Evolutionary conservation across 2,329 filamentous ascomycete species (phyloP).

Genomic region (Pseudogymnoascus verrucosus): DNA sequence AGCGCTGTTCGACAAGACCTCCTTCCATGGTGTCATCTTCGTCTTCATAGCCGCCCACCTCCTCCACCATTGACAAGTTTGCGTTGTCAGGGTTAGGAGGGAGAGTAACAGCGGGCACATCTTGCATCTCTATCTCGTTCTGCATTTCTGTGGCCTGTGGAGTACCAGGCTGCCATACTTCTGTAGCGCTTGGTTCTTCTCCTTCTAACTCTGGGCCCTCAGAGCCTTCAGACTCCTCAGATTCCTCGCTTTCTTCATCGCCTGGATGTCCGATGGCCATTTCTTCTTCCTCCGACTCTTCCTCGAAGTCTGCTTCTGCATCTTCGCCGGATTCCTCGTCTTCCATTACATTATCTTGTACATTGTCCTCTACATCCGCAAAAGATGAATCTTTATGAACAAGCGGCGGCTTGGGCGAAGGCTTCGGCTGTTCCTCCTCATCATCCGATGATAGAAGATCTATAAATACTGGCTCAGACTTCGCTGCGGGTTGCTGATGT

Average conservation of each 20-base stretch:
- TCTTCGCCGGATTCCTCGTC: constrained; percentile 1
- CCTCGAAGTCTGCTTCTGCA: neutral
- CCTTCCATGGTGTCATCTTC: neutral
- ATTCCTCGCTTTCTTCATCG: constrained; percentile 9
- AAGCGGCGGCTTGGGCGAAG: neutral
- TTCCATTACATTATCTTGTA: constrained; percentile 2
- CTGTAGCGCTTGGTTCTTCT: neutral
- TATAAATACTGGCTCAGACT: constrained; percentile 22
- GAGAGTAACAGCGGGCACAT: neutral
- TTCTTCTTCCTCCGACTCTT: constrained; percentile 5
- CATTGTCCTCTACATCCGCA: neutral
- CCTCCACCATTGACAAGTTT: neutral
- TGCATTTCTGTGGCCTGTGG: neutral
- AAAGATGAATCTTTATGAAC: neutral
- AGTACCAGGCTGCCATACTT: neutral
- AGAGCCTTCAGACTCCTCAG: constrained; percentile 3
- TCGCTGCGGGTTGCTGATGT: constrained; percentile 3
- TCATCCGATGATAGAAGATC: constrained; percentile 29
- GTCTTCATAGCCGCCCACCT: constrained; percentile 2
- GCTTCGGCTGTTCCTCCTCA: constrained; percentile 19
- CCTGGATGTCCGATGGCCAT: constrained; percentile 10
- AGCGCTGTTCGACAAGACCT: constrained; percentile 7
- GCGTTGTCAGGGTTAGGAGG: neutral
- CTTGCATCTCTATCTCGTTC: neutral
- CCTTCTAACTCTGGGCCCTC: neutral